Conservation (phyloP, 1,139 yeast genomes). For the Blastobotrys buckinghamii region DNA sequence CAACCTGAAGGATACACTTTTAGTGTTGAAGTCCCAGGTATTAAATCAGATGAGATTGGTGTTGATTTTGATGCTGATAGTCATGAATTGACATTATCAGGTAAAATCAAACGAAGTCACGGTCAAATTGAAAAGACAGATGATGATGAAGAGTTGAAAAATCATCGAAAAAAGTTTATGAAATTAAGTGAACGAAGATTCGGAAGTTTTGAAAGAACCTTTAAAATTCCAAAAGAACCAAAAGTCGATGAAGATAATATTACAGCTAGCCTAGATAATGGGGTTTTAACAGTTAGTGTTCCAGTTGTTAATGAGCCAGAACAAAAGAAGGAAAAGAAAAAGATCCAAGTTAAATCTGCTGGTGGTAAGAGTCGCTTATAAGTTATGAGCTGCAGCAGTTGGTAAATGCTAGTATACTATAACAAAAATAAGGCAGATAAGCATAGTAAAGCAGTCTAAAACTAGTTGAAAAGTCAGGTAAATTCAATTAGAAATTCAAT, state of each 20-base stretch:
- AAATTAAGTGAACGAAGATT: conserved; percentile 29
- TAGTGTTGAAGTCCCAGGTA: conserved; percentile 50
- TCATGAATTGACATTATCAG: conserved; percentile 22
- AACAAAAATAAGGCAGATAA: no score
- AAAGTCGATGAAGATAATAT: conserved; percentile 46
- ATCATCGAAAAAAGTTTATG: conserved; percentile 1
- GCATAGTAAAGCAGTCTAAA: no score
- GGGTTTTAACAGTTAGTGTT: conserved; percentile 6
- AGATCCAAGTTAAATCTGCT: conserved; percentile 2
- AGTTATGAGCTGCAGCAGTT: no score
- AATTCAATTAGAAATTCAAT: no score
- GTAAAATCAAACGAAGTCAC: conserved; percentile 10
- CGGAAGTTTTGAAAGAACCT: conserved; percentile 45
- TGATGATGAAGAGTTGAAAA: conserved; percentile 1
- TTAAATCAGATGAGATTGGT: conserved; percentile 44
- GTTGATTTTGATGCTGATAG: conserved; percentile 48
- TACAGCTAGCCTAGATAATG: conserved; percentile 33
- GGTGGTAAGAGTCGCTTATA: background rate
- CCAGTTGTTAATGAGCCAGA: conserved; percentile 3
- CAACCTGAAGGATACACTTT: conserved; percentile 40
- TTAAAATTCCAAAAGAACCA: conserved; percentile 49
- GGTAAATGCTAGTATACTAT: no score
- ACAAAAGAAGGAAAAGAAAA: conserved; percentile 4
- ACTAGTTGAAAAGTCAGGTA: no score
- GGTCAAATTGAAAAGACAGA: background rate